These are phyloP conservation scores for Plasmodium coatneyi DNA, from an alignment of 169 alveolate genomes.

Conservation along the genomic window DNA sequence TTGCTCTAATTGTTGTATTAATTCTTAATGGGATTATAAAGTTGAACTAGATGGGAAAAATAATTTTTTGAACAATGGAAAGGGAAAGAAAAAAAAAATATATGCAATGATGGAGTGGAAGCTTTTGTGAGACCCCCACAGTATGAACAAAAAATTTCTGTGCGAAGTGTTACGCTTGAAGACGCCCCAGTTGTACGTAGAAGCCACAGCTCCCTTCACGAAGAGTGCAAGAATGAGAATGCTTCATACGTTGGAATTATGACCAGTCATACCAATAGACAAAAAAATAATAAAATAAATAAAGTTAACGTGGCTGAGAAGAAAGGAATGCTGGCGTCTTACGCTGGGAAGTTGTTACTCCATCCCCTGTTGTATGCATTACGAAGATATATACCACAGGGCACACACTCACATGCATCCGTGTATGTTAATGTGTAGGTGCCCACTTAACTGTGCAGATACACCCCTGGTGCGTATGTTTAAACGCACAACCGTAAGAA, in stretches of 20 bases:
- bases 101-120: neutral
- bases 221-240: neutral
- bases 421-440: neutral
- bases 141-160: neutral
- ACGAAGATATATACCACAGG: neutral
- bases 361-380: neutral
- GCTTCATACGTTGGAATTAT: neutral
- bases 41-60: neutral
- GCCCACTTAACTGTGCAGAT: neutral
- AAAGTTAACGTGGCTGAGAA: neutral
- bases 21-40: constrained; percentile 66
- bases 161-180: neutral
- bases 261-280: neutral
- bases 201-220: neutral
- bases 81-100: neutral
- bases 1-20: constrained; percentile 52
- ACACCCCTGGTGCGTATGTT: neutral
- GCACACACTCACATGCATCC: neutral
- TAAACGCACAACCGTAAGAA: neutral
- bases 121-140: neutral
- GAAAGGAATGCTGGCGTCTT: neutral
- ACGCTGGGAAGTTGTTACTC: neutral
- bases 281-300: neutral
- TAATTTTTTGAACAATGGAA: neutral
- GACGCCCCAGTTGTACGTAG: neutral